Percentiles rank a stretch among this genome's conserved stretches.
Evolutionary conservation across 2,329 filamentous ascomycete species (phyloP).

Genomic region (Apiospora malaysiana): DNA sequence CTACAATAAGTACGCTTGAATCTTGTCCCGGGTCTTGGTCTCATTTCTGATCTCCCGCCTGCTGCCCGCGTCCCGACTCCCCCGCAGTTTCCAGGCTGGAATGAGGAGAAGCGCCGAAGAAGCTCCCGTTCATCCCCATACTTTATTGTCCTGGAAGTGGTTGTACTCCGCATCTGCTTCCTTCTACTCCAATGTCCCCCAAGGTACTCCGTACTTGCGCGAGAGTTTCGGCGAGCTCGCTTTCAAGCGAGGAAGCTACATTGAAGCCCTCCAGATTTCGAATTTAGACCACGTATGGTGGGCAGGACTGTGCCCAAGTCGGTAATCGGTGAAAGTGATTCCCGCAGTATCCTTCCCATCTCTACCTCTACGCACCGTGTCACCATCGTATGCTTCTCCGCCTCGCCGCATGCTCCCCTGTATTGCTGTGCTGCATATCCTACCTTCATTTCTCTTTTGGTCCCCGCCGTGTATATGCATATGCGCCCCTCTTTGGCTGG

Average conservation of each 20-base stretch:
- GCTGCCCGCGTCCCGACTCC: not conserved
- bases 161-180: not conserved
- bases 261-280: not conserved
- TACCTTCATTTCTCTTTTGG: not conserved
- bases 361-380: not conserved
- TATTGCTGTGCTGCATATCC: not conserved
- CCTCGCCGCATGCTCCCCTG: not conserved
- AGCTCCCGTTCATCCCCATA: not conserved
- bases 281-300: not conserved
- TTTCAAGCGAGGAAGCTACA: not conserved
- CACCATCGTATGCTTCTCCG: not conserved
- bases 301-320: not conserved
- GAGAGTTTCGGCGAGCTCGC: slow-evolving; percentile 2
- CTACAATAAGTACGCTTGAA: not conserved
- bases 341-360: not conserved
- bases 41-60: not conserved
- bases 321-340: not conserved
- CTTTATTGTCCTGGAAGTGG: not conserved
- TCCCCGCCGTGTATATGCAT: not conserved
- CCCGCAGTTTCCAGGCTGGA: slow-evolving; percentile 1
- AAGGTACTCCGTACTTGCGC: not conserved
- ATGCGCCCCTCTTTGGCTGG: slow-evolving; percentile 1
- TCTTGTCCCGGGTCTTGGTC: not conserved
- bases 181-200: not conserved
- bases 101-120: slow-evolving; percentile 14